Evolutionary conservation across 2,329 filamentous ascomycete genomes (phyloP).

Genomic region (Xylariaceae sp.): DNA sequence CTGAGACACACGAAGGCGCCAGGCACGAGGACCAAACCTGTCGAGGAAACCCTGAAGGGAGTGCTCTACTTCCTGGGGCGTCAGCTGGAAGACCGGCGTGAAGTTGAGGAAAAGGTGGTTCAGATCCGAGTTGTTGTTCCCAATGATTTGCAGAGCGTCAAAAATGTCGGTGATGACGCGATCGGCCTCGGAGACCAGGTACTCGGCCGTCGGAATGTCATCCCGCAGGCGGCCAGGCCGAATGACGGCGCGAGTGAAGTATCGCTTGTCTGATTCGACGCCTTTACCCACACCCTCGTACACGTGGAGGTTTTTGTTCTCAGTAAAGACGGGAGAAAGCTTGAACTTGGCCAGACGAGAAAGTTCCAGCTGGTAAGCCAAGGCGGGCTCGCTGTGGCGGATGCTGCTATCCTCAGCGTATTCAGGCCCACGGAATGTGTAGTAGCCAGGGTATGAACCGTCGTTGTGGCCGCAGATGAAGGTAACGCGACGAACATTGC

Average conservation of each 20-base stretch:
- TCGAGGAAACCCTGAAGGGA: conserved; percentile 93
- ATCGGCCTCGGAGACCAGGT: conserved; percentile 94
- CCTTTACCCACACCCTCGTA: conserved; percentile 96
- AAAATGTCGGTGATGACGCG: conserved; percentile 96
- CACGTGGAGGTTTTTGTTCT: conserved; percentile 98
- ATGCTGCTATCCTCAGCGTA: conserved; percentile 93
- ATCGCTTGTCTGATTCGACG: conserved; percentile 92
- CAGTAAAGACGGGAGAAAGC: conserved; percentile 96
- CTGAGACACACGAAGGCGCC: conserved; percentile 92
- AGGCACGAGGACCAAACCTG: conserved; percentile 87
- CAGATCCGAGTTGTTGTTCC: conserved; percentile 97
- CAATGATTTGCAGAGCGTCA: conserved; percentile 95
- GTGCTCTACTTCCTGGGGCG: conserved; percentile 83
- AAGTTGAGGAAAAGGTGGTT: conserved; percentile 99
- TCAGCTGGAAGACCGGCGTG: conserved; percentile 88
- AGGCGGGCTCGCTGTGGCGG: conserved; percentile 90
- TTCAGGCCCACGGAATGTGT: conserved; percentile 88
- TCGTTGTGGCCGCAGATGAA: conserved; percentile 96
- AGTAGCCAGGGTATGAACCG: conserved; percentile 92
- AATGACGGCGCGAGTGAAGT: conserved; percentile 95
- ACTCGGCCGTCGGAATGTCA: conserved; percentile 97
- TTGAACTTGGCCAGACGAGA: conserved; percentile 91
- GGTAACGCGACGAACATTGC: conserved; percentile 79
- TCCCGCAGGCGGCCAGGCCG: conserved; percentile 89
- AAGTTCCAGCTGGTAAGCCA: conserved; percentile 98